These are phyloP conservation scores for Ceratobasidium sp. DNA, from an alignment of 1,284 basidiomycete species.

Conservation along the genomic window DNA sequence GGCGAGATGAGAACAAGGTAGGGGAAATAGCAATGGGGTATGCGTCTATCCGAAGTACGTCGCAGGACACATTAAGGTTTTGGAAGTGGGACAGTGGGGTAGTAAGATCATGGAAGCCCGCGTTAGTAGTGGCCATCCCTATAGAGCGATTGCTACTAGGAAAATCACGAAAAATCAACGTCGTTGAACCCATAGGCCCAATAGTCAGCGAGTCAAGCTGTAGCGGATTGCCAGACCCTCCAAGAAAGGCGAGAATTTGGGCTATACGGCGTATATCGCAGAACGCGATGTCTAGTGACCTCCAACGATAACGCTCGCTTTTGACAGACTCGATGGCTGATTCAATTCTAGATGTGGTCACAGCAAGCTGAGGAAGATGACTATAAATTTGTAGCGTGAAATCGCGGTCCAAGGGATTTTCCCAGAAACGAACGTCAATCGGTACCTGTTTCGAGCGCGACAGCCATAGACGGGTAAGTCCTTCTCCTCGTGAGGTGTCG, in stretches of 20 bases:
- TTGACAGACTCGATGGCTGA: neutral
- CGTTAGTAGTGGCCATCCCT: neutral
- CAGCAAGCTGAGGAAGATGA: no score
- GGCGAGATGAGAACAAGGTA: slow-evolving; percentile 6
- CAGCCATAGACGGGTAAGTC: slow-evolving; percentile 1
- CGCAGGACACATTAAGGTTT: neutral
- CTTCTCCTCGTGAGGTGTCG: slow-evolving; percentile 6
- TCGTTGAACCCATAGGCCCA: neutral
- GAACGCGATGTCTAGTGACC: slow-evolving; percentile 14
- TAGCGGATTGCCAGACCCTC: neutral
- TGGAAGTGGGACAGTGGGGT: neutral
- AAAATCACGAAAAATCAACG: neutral
- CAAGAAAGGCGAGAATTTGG: slow-evolving; percentile 1
- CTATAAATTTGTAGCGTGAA: neutral
- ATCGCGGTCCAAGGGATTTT: neutral
- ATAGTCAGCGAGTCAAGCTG: slow-evolving; percentile 10
- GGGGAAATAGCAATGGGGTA: neutral
- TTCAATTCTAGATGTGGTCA: no score
- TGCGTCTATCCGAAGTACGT: neutral
- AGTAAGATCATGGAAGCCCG: neutral
- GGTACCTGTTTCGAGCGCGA: neutral
- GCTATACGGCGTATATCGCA: neutral
- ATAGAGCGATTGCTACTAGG: neutral
- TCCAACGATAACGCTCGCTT: neutral
- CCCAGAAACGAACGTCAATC: neutral